These are phyloP conservation scores for Aureobasidium sp. DNA, from an alignment of 2,329 filamentous ascomycete genomes.

Conservation along the genomic window DNA sequence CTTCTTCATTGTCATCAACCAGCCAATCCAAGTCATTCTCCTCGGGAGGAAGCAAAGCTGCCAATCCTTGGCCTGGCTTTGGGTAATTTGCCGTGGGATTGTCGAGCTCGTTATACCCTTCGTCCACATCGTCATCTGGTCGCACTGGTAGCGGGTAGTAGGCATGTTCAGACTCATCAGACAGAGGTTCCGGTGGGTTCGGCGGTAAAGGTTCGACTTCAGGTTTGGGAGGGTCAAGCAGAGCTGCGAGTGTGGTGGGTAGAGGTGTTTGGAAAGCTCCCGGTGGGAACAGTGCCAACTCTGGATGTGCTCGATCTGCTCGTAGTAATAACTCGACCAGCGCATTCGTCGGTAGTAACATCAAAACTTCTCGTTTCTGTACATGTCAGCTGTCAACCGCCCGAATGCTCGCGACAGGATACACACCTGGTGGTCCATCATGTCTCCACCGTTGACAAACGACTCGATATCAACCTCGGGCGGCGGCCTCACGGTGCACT, in stretches of 20 bases:
- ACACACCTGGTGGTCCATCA: conserved; percentile 36
- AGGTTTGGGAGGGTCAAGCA: conserved; percentile 25
- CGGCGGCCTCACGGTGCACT: conserved; percentile 47
- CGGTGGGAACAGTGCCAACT: conserved; percentile 55
- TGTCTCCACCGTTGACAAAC: conserved; percentile 30
- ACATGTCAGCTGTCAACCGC: not conserved
- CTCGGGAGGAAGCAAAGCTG: conserved; percentile 44
- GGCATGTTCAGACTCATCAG: conserved; percentile 15
- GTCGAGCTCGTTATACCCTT: conserved; percentile 46
- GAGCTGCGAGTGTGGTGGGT: conserved; percentile 14
- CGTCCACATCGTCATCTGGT: conserved; percentile 38
- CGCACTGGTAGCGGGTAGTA: conserved; percentile 15
- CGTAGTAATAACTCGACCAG: conserved; percentile 58
- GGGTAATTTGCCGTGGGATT: conserved; percentile 52
- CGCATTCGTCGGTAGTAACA: conserved; percentile 49
- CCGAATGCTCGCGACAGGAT: not conserved
- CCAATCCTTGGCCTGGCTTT: conserved; percentile 52
- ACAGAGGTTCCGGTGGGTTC: conserved; percentile 10
- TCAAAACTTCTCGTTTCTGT: conserved; percentile 33
- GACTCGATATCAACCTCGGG: conserved; percentile 31
- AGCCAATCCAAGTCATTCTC: conserved; percentile 53
- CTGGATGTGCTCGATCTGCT: conserved; percentile 52
- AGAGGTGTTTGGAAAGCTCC: conserved; percentile 16
- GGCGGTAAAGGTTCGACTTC: conserved; percentile 17
- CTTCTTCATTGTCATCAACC: conserved; percentile 45